These are phyloP conservation scores for Hansenula sp. DNA, from an alignment of 1,139 yeast genomes.

Conservation along the genomic window DNA sequence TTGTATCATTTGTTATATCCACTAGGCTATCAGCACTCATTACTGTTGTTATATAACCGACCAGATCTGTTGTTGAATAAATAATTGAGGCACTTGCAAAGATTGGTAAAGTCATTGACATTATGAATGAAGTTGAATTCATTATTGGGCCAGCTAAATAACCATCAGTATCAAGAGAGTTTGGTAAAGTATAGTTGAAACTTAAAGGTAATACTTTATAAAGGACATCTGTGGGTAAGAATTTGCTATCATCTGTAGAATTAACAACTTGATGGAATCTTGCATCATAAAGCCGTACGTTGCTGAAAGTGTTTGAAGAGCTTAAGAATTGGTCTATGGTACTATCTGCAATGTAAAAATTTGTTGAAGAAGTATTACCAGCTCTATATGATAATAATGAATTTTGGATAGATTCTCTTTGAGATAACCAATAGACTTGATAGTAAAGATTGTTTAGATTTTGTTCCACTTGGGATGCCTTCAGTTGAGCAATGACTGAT, in stretches of 20 bases:
- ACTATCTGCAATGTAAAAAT: conserved; percentile 39
- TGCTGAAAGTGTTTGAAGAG: conserved; percentile 60
- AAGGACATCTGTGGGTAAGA: conserved; percentile 28
- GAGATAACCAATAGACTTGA: conserved; percentile 68
- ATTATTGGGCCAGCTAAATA: conserved; percentile 58
- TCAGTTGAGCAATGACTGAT: conserved; percentile 74
- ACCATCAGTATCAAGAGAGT: conserved; percentile 35
- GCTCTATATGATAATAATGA: conserved; percentile 65
- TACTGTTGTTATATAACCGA: conserved; percentile 71
- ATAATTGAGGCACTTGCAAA: conserved; percentile 71
- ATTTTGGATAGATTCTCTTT: conserved; percentile 53
- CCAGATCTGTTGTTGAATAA: conserved; percentile 50
- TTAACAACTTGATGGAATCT: conserved; percentile 33
- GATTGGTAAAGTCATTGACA: conserved; percentile 55
- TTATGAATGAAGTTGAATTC: conserved; percentile 30
- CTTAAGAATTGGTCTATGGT: conserved; percentile 55
- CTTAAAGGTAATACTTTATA: conserved; percentile 49
- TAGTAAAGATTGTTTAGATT: conserved; percentile 58
- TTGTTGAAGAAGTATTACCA: conserved; percentile 57
- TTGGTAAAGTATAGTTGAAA: conserved; percentile 38
- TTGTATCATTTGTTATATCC: conserved; percentile 45
- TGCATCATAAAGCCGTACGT: conserved; percentile 66
- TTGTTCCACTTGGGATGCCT: conserved; percentile 76
- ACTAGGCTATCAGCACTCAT: conserved; percentile 54
- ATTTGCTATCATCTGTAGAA: conserved; percentile 31